Evolutionary conservation across 257 asterid genomes (phyloP).

Genomic region (Ballota nigra): DNA sequence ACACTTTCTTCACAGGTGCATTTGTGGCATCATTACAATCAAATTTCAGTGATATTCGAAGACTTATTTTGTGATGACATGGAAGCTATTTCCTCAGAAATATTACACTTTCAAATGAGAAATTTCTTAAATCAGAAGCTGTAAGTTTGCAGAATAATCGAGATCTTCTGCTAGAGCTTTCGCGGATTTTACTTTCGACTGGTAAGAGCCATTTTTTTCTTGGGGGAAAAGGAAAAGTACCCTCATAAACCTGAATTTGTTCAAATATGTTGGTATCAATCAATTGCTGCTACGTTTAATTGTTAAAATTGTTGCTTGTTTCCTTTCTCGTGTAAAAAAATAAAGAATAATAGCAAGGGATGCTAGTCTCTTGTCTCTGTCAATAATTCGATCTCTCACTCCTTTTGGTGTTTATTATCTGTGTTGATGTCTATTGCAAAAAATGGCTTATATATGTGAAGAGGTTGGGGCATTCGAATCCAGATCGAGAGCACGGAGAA

Average conservation of each 20-base stretch:
- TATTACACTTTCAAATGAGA: slow-evolving; percentile 12
- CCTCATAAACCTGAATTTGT: slow-evolving; percentile 16
- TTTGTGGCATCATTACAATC: slow-evolving; percentile 62
- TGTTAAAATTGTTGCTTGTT: slow-evolving; percentile 18
- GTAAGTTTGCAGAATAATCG: slow-evolving; percentile 21
- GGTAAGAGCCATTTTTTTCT: slow-evolving; percentile 23
- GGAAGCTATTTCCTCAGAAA: slow-evolving; percentile 13
- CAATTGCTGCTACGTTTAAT: slow-evolving; percentile 20
- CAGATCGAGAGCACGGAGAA: too few relatives aligned
- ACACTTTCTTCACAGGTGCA: slow-evolving; percentile 49
- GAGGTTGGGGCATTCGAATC: background rate
- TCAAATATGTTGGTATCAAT: slow-evolving; percentile 17
- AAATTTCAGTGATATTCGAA: slow-evolving; percentile 74
- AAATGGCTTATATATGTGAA: background rate
- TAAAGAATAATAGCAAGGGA: slow-evolving; percentile 16
- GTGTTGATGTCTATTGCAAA: background rate
- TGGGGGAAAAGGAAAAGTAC: slow-evolving; percentile 14
- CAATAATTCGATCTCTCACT: slow-evolving; percentile 23
- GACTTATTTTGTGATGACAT: slow-evolving; percentile 68
- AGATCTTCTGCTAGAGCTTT: slow-evolving; percentile 17
- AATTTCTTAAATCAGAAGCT: slow-evolving; percentile 10
- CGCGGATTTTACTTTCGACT: slow-evolving; percentile 10
- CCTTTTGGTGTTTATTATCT: background rate
- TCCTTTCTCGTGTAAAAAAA: slow-evolving; percentile 17
- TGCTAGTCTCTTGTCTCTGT: slow-evolving; percentile 15